A percentile compares a stretch with the other conserved stretches of the same genome.
Conservation (phyloP, 2,329 filamentous ascomycete species). For the Colletotrichum cuscutae region DNA sequence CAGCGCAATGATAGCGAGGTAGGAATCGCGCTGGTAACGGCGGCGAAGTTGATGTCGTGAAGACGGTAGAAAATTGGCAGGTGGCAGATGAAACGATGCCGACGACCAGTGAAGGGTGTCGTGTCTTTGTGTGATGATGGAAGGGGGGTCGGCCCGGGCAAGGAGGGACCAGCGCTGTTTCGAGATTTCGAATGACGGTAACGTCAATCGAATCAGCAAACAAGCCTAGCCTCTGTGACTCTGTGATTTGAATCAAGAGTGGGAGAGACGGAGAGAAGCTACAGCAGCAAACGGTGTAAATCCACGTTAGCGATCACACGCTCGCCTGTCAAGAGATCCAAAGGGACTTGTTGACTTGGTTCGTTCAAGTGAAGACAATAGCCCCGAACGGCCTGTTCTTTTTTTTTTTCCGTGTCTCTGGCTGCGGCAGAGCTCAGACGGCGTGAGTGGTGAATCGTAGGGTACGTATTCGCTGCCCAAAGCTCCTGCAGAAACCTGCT, state of each 20-base stretch:
- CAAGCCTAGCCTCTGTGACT: neutral
- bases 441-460: constrained; percentile 15
- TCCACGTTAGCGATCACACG: neutral
- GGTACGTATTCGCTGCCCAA: constrained; percentile 29
- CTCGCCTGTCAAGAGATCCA: neutral
- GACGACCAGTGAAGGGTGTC: constrained; percentile 31
- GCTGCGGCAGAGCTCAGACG: constrained; percentile 14
- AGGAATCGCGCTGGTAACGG: constrained; percentile 11
- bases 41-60: constrained; percentile 22
- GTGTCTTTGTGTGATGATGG: constrained; percentile 32
- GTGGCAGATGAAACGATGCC: constrained; percentile 32
- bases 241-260: neutral
- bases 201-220: constrained; percentile 13
- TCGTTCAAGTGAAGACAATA: constrained; percentile 12
- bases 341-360: neutral
- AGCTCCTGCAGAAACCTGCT: constrained; percentile 84
- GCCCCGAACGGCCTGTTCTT: constrained; percentile 13
- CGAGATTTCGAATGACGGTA: constrained; percentile 28
- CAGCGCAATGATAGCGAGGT: constrained; percentile 28
- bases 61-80: constrained; percentile 14
- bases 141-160: constrained; percentile 30
- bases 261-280: neutral
- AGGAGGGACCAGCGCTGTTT: constrained; percentile 33
- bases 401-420: neutral
- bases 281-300: neutral